These are phyloP conservation scores for Pichia sp. DNA, from an alignment of 1,139 yeast genomes.

Conservation along the genomic window DNA sequence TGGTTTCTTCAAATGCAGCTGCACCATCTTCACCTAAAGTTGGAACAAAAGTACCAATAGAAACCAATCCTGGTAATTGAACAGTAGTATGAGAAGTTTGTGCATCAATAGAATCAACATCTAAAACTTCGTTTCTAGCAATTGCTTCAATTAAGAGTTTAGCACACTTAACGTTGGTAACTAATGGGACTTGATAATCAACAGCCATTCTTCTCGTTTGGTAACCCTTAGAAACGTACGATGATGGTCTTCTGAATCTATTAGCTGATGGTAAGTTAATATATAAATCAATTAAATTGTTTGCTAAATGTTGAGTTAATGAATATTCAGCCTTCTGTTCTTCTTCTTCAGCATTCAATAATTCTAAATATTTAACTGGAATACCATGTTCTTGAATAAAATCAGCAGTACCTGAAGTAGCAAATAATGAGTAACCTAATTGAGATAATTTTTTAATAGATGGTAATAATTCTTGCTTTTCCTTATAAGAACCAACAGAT, in stretches of 20 bases:
- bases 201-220: slow-evolving; percentile 99
- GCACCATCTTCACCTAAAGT: slow-evolving; percentile 46
- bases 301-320: slow-evolving; percentile 91
- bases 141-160: slow-evolving; percentile 91
- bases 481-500: slow-evolving; percentile 97
- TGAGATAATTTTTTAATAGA: slow-evolving; percentile 74
- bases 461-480: slow-evolving; percentile 89
- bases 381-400: slow-evolving; percentile 91
- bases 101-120: slow-evolving; percentile 73
- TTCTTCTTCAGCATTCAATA: slow-evolving; percentile 57
- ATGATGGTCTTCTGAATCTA: slow-evolving; percentile 98
- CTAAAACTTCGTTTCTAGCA: slow-evolving; percentile 61
- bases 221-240: slow-evolving; percentile 96
- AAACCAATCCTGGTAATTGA: slow-evolving; percentile 80
- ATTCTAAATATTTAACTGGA: slow-evolving; percentile 93
- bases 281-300: slow-evolving; percentile 92
- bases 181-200: slow-evolving; percentile 95
- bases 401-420: slow-evolving; percentile 99
- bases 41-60: slow-evolving; percentile 76
- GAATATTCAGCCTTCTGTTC: slow-evolving; percentile 91
- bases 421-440: slow-evolving; percentile 85
- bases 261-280: slow-evolving; percentile 95
- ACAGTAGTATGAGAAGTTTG: slow-evolving; percentile 86
- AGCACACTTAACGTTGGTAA: slow-evolving; percentile 96
- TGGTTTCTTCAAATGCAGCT: slow-evolving; percentile 55